Evolutionary conservation across 441 rosid species (phyloP), one percentile per base, ranked within the genome.

Genomic region (Gossypium armourianum): DNA sequence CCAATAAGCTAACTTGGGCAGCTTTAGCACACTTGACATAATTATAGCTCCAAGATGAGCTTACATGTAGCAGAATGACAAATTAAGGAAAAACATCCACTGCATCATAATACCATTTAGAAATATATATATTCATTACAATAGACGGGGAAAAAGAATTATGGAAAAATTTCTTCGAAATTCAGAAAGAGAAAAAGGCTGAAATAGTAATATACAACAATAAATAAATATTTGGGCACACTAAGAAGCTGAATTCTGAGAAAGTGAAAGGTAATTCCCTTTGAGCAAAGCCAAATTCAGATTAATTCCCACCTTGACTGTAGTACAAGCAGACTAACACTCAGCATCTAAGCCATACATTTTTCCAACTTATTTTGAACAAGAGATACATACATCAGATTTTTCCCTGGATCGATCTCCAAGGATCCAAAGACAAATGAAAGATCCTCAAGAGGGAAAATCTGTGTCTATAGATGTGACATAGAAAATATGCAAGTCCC

Each of bases 1-100:
- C 66, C 74, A 84, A 78, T 53, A 78, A 75, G 65, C 74, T 20
- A 72, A 76, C 57, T 74, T 71, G 26, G 58, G 78, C 70, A 71
- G 32, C 69, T 68, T 74, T 74, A 66, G 69, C 80, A 63, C 49
- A 71, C 73, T 73, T 69, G 56, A 36, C 67, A 62, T 40, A 4
- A 62, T 63, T 64, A 71, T 70, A 66, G 52, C 68, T 55, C 55
- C 68, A 40, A 61, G 61, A 47, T 55, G 29, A 68, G 72, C 4
- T 64, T 47, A 67, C 59, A 45, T 24, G 26, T 12, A 47, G 67
- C 47, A 70, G 47, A 71, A 57, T 54, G 26, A 15, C n/a, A 55
- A 69, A 70, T 43, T 63, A 54, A 28, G 32, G 63, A 26, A 66
- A 9, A 74, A 26, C 19, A 43, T 19, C 55, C 54, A 55, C 7